A percentile compares a stretch with the other conserved stretches of the same genome.
Evolutionary conservation across 768 basidiomycete genomes (phyloP).

Genomic region (Amanita brunnescens): DNA sequence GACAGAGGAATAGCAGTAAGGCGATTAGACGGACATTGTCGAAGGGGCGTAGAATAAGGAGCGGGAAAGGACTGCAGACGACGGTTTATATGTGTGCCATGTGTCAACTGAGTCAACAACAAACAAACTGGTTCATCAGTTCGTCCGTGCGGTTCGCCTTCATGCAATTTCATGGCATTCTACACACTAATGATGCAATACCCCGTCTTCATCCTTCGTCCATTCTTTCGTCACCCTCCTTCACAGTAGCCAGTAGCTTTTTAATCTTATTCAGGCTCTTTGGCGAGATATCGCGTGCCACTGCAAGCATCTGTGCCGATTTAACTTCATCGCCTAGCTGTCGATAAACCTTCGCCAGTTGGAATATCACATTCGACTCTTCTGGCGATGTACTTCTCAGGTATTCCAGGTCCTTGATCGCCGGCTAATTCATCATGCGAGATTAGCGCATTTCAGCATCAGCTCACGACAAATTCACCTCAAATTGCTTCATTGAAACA

Average conservation of each 20-base stretch:
- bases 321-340: slow-evolving; percentile 69
- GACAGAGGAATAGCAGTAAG: slow-evolving; percentile 19
- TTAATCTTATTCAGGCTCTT: slow-evolving; percentile 80
- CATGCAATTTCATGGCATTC: not conserved
- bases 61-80: slow-evolving; percentile 15
- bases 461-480: slow-evolving; percentile 42
- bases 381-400: slow-evolving; percentile 81
- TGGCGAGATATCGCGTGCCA: slow-evolving; percentile 90
- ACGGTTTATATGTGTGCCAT: slow-evolving; percentile 18
- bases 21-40: slow-evolving; percentile 35
- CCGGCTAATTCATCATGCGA: slow-evolving; percentile 42
- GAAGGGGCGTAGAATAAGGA: not conserved
- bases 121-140: slow-evolving; percentile 12
- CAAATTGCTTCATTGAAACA: slow-evolving; percentile 75
- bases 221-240: slow-evolving; percentile 65
- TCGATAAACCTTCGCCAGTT: slow-evolving; percentile 88
- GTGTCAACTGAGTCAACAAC: slow-evolving; percentile 11
- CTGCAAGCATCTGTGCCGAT: slow-evolving; percentile 78
- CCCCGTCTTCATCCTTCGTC: slow-evolving; percentile 53
- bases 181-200: slow-evolving; percentile 5
- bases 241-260: slow-evolving; percentile 63
- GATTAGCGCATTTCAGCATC: not conserved
- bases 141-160: slow-evolving; percentile 2
- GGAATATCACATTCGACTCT: slow-evolving; percentile 95
- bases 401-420: slow-evolving; percentile 71